phyloP scores from a whole-genome alignment of 192 early-diverging fungal species.

The Geosiphon pyriformis region DNA sequence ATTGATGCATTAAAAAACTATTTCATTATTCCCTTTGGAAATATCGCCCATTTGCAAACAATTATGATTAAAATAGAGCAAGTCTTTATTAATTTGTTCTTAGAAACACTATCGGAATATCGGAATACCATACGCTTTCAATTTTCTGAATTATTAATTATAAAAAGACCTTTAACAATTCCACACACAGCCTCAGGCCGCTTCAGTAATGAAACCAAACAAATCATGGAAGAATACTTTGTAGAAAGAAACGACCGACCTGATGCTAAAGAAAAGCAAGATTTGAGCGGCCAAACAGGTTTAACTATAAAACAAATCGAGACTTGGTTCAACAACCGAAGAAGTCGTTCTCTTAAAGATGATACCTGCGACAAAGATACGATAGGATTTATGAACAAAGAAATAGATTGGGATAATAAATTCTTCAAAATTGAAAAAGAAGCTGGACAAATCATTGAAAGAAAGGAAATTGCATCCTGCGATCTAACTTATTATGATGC shows the following conservation, averaged over 20 bases:
- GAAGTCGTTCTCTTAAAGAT: constrained; percentile 6
- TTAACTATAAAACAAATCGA: constrained; percentile 14
- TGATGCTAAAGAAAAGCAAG: background rate
- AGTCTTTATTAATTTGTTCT: background rate
- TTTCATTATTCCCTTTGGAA: constrained; percentile 1
- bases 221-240: constrained; percentile 18
- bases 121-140: background rate
- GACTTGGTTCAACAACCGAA: constrained; percentile 23
- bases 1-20: background rate
- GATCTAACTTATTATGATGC: background rate
- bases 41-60: background rate
- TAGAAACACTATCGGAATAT: background rate
- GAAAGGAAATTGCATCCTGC: background rate
- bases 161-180: background rate
- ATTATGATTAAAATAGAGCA: background rate
- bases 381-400: background rate
- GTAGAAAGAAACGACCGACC: background rate
- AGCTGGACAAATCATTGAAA: background rate
- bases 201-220: background rate
- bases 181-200: background rate
- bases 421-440: background rate
- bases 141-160: background rate
- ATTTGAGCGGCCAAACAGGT: background rate
- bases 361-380: background rate
- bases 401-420: constrained; percentile 11